phyloP scores from a whole-genome alignment of 768 basidiomycete species.

The Psilocybe azurescens region DNA sequence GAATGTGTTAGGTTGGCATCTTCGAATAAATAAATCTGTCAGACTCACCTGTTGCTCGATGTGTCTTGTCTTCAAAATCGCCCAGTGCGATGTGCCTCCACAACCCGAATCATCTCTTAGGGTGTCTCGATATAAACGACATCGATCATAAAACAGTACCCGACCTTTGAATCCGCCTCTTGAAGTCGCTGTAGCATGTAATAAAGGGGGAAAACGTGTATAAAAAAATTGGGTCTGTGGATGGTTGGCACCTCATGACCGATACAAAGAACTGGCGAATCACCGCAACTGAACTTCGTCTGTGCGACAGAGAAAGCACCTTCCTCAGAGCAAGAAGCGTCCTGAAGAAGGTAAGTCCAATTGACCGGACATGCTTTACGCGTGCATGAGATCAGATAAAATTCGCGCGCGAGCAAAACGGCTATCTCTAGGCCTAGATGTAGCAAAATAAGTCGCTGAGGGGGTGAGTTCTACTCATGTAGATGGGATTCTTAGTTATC shows the following conservation, averaged over 20 bases:
- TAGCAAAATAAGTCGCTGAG: constrained; percentile 1
- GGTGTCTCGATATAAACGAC: constrained; percentile 58
- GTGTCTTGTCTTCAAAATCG: constrained; percentile 46
- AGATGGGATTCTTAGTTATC: constrained; percentile 33
- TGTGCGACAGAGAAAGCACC: constrained; percentile 67
- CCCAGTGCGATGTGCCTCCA: constrained; percentile 65
- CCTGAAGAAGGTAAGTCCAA: constrained; percentile 50
- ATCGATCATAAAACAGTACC: constrained; percentile 54
- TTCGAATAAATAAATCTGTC: neutral
- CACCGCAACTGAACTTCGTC: constrained; percentile 61
- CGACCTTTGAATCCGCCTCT: constrained; percentile 36
- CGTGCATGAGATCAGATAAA: constrained; percentile 37
- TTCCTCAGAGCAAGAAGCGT: constrained; percentile 45
- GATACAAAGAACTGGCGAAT: constrained; percentile 1
- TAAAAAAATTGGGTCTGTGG: constrained; percentile 57
- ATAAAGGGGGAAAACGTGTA: constrained; percentile 73
- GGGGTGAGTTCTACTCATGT: constrained; percentile 3
- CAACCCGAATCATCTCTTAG: constrained; percentile 51
- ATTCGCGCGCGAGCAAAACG: constrained; percentile 44
- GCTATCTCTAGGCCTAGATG: constrained; percentile 54
- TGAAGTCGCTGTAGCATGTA: constrained; percentile 64
- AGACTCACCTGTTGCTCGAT: constrained; percentile 60
- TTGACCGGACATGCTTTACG: constrained; percentile 49
- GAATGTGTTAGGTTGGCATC: neutral
- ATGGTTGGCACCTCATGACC: neutral